Evolutionary conservation across 2,329 filamentous ascomycete genomes (phyloP), one percentile per base, ranked within the genome.

Genomic region (Emmonsiellopsis sp.): DNA sequence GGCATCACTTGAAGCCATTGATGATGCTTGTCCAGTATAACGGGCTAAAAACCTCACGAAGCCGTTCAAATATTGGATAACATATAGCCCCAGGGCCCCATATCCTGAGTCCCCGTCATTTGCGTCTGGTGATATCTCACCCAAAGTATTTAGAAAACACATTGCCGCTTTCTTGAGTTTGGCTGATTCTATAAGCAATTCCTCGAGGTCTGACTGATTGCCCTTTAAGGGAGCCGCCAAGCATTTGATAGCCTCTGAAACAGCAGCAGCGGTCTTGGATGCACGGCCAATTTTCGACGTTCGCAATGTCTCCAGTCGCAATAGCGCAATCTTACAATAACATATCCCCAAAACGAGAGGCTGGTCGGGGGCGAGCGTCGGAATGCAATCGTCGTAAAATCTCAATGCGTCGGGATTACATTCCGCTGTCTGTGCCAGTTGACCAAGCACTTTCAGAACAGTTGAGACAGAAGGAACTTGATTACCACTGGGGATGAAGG

Each of bases 91-190:
- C 37, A 64, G 44, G 5, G 64, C 59, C 13, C 38, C 43, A 9
- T 34, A n/a, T 7, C 13, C 49, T 16, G 42, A 11, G 59, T 58
- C 11, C 59, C 57, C 26, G 57, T 54, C 15, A 16, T 15, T 13
- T 53, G 57, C 11, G 57, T 54, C 15, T 56, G 55, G 2, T 16
- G 15, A 4, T 58, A 57, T 20, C 63, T 67, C 11, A 59, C 60
- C 63, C 32, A 56, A 15, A 26, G 47, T 40, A 35, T 54, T 53
- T 9, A 55, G 31, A 42, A 54, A 66, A 42, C 62, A 62, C 63
- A 74, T 70, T 3, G 70, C 61, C 31, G 66, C 50, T 54, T 73
- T 75, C 54, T 74, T 74, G 35, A 75, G 60, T 55, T 67, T 70
- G 3, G 71, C 69, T 26, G 71, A 63, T 57, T 72, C 70, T 43